Conservation (phyloP, 345 rosid species). For the Bruguiera parviflora region DNA sequence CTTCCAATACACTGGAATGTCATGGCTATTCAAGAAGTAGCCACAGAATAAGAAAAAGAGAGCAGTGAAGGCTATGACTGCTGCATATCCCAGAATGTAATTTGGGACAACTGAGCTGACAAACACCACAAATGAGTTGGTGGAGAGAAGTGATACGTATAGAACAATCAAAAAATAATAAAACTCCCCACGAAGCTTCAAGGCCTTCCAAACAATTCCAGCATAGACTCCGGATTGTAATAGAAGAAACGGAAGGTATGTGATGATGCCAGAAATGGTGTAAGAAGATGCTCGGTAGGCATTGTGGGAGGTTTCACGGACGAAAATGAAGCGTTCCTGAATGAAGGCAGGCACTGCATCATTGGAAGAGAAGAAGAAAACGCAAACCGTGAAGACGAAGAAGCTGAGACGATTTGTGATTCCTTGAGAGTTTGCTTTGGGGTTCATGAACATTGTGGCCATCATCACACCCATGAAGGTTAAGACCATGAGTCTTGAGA, state of each 20-base stretch:
- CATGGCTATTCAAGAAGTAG: constrained; percentile 50
- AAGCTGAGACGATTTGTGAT: constrained; percentile 59
- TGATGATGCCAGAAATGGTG: constrained; percentile 56
- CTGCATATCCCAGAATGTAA: constrained; percentile 60
- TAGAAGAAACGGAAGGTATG: constrained; percentile 58
- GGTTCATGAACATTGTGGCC: constrained; percentile 69
- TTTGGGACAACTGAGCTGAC: constrained; percentile 68
- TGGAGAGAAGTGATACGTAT: constrained; percentile 55
- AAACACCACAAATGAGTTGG: constrained; percentile 69
- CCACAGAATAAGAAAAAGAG: constrained; percentile 68
- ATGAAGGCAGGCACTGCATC: constrained; percentile 71
- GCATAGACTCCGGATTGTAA: constrained; percentile 58
- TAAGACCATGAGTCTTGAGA: constrained; percentile 58
- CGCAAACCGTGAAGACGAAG: constrained; percentile 59
- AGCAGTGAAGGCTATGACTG: constrained; percentile 64
- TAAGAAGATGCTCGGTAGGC: constrained; percentile 60
- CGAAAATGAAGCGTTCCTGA: constrained; percentile 48
- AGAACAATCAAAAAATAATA: constrained; percentile 52
- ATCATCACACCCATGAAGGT: constrained; percentile 65
- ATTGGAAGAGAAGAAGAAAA: constrained; percentile 72
- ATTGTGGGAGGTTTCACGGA: constrained; percentile 63
- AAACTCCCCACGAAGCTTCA: constrained; percentile 46
- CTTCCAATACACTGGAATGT: constrained; percentile 46
- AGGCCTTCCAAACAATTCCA: constrained; percentile 50
- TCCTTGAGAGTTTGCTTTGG: constrained; percentile 39